These are phyloP conservation scores for Austroboletus niveus DNA, from an alignment of 1,284 basidiomycete species.

Conservation along the genomic window DNA sequence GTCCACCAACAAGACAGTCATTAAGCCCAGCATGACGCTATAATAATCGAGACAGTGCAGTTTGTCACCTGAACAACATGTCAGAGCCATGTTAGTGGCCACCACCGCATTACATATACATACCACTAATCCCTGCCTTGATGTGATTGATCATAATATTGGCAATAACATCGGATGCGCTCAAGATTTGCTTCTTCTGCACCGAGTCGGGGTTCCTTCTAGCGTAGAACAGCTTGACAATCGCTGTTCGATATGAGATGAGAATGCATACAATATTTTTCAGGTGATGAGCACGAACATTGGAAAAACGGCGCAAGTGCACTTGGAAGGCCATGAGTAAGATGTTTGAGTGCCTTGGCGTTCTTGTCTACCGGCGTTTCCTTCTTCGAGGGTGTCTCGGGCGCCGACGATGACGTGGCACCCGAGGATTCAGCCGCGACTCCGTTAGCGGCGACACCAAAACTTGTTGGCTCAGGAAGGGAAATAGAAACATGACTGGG, in stretches of 20 bases:
- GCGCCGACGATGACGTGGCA: slow-evolving; percentile 20
- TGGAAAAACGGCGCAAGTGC: slow-evolving; percentile 86
- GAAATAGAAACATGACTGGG: slow-evolving; percentile 41
- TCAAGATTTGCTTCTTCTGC: slow-evolving; percentile 78
- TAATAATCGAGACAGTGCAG: slow-evolving; percentile 61
- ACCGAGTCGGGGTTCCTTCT: slow-evolving; percentile 73
- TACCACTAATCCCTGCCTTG: slow-evolving; percentile 54
- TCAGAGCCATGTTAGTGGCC: slow-evolving; percentile 1
- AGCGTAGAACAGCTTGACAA: slow-evolving; percentile 86
- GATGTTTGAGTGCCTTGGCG: slow-evolving; percentile 76
- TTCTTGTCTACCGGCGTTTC: slow-evolving; percentile 59
- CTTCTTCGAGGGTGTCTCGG: slow-evolving; percentile 35
- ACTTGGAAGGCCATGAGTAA: slow-evolving; percentile 78
- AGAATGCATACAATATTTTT: slow-evolving; percentile 5
- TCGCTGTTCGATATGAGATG: slow-evolving; percentile 46
- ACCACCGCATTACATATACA: slow-evolving; percentile 30
- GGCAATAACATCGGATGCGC: slow-evolving; percentile 70
- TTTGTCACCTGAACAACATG: slow-evolving; percentile 45
- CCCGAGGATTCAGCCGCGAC: slow-evolving; percentile 31
- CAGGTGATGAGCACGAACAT: slow-evolving; percentile 48
- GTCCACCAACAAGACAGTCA: slow-evolving; percentile 78
- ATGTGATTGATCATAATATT: slow-evolving; percentile 76
- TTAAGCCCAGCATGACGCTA: slow-evolving; percentile 76
- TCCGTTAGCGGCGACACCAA: slow-evolving; percentile 41
- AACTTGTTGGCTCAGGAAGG: slow-evolving; percentile 37